These are phyloP conservation scores for Cyclotella choctawhatcheeana DNA, from an alignment of 108 stramenopile genomes.

Conservation along the genomic window DNA sequence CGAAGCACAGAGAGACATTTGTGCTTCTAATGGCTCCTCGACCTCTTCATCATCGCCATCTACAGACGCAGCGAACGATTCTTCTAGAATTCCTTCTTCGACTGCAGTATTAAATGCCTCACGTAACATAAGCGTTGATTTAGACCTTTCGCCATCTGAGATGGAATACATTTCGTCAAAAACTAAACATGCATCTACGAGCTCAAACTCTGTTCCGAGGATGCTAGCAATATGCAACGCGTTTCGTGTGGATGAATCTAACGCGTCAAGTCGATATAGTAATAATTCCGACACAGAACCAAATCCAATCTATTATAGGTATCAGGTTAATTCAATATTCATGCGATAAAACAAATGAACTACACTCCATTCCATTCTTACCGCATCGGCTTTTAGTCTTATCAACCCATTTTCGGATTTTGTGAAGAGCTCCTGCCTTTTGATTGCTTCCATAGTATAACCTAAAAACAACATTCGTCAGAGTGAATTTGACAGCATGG, in stretches of 20 bases:
- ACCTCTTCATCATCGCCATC: conserved; percentile 29
- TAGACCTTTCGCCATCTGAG: conserved; percentile 23
- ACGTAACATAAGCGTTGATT: conserved; percentile 31
- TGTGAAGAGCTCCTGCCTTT: conserved; percentile 46
- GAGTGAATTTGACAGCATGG: neutral
- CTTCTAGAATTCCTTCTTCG: conserved; percentile 67
- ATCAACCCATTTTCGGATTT: conserved; percentile 48
- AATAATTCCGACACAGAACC: conserved; percentile 58
- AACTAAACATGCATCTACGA: conserved; percentile 56
- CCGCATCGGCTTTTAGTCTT: conserved; percentile 33
- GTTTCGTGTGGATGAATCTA: conserved; percentile 57
- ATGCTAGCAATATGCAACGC: conserved; percentile 66
- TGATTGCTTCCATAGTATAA: conserved; percentile 66
- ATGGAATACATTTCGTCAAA: conserved; percentile 49
- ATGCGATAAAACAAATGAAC: too few species aligned
- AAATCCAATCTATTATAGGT: conserved; percentile 24
- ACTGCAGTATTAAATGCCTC: conserved; percentile 57
- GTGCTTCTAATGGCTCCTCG: conserved; percentile 20
- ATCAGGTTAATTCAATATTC: too few species aligned
- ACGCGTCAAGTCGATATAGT: conserved; percentile 63
- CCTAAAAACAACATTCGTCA: neutral
- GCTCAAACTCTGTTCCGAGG: conserved; percentile 60
- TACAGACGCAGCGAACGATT: conserved; percentile 25
- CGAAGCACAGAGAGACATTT: conserved; percentile 22
- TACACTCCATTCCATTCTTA: conserved; percentile 28